These are phyloP conservation scores for Pecoramyces ruminantium DNA, from an alignment of 192 early-diverging fungal species.

Conservation along the genomic window DNA sequence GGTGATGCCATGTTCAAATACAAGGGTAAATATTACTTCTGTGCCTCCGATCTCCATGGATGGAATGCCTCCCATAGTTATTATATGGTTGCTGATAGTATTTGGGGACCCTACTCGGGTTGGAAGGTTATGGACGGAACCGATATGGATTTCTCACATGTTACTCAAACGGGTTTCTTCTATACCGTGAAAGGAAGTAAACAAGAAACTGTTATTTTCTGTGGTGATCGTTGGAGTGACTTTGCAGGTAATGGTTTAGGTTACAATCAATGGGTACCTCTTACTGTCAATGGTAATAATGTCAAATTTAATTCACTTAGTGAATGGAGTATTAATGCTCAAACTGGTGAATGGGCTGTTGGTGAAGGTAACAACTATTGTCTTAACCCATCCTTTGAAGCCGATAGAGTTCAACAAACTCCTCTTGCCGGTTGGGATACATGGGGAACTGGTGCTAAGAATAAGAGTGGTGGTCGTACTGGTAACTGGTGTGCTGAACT, in stretches of 20 bases:
- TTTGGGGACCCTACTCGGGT: not conserved
- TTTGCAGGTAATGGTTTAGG: not conserved
- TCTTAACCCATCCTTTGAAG: not conserved
- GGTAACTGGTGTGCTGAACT: not conserved
- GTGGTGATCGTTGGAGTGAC: not conserved
- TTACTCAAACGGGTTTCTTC: not conserved
- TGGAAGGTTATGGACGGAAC: not conserved
- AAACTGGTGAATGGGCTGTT: not conserved
- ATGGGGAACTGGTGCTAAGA: not conserved
- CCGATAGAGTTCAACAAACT: not conserved
- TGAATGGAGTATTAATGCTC: not conserved
- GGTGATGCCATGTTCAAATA: not conserved
- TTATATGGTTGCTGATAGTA: not conserved
- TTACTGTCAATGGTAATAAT: not conserved
- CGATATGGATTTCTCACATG: not conserved
- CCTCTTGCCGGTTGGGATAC: not conserved
- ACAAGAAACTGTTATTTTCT: not conserved
- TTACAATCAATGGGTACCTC: not conserved
- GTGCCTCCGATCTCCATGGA: not conserved
- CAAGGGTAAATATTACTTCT: not conserved
- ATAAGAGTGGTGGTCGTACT: not conserved
- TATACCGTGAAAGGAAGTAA: not conserved
- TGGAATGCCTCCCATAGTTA: not conserved
- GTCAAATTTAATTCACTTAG: not conserved
- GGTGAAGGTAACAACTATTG: not conserved